A percentile compares a stretch with the other conserved stretches of the same genome.
These are phyloP conservation scores for Alopecurus myosuroides DNA, from an alignment of 176 grass and related monocot genomes.

Conservation along the genomic window DNA sequence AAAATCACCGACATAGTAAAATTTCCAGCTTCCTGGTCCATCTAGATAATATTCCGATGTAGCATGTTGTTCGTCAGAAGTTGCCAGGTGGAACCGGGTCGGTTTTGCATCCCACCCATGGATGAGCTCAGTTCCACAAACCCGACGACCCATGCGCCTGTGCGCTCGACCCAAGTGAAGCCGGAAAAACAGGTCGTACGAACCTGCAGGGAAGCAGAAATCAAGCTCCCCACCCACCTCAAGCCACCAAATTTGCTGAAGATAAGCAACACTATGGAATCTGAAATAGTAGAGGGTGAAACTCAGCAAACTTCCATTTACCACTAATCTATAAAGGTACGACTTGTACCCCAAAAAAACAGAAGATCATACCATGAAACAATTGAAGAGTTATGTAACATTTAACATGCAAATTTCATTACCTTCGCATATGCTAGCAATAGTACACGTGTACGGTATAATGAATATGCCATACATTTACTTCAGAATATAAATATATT, in stretches of 20 bases:
- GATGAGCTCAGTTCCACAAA: conserved; percentile 67
- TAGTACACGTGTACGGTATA: not conserved
- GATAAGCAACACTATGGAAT: conserved; percentile 84
- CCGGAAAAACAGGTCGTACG: conserved; percentile 75
- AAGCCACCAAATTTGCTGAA: conserved; percentile 98
- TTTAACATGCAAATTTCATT: not conserved
- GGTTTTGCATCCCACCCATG: conserved; percentile 91
- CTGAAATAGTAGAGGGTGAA: conserved; percentile 45
- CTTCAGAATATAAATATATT: not conserved
- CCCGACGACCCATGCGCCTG: conserved; percentile 64
- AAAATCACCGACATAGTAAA: conserved; percentile 91
- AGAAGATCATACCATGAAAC: not conserved
- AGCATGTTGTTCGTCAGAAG: conserved; percentile 67
- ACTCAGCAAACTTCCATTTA: conserved; percentile 26
- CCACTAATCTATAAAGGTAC: not conserved
- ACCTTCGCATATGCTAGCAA: not conserved
- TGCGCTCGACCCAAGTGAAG: conserved; percentile 75
- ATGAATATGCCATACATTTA: not conserved
- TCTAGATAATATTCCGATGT: conserved; percentile 65
- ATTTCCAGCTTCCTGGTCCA: conserved; percentile 67
- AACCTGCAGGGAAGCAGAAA: conserved; percentile 83
- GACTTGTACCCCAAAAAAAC: not conserved
- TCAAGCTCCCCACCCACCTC: conserved; percentile 81
- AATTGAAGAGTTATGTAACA: not conserved
- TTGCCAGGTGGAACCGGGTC: conserved; percentile 70